Base-by-base conservation (phyloP, 768 basidiomycete genomes). In the Cyathus striatus region DNA sequence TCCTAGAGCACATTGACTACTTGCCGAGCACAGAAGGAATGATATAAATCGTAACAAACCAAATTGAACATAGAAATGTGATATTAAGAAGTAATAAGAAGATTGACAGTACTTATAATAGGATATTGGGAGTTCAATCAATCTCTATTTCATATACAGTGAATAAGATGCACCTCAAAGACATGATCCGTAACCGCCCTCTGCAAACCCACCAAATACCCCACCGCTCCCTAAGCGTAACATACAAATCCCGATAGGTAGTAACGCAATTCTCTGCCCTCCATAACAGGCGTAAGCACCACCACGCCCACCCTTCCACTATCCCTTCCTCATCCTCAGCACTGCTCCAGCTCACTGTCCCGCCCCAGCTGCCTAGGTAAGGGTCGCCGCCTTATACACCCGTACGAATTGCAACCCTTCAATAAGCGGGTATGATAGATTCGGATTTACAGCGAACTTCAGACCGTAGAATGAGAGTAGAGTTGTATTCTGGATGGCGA, bases 211-310 rank as follows among this genome's bases (percentile, higher is more conserved):
- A 90, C 76, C 7, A 91, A 64, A 54, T 83, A 76, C 51, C 85
- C 63, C 96, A 81, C 9, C 88, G 72, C 53, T 90, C 89, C 43
- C 94, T 79, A 77, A 97, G 83, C 6, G 81, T 53, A 20, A 93
- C 78, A 52, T 97, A 98, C 9, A 94, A 61, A 59, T 98, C 95
- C 52, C 96, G 95, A 54, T 94, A 97, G 93, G 54, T 95, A 97
- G 56, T 90, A 97, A 0, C 94, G 95, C 2, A 96, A 63, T 1
- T 66, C 42, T 2, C 59, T 60, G 5, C 72, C 75, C 4, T 59
- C 51, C 38, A 76, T 38, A 40, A 87, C 67, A 0, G 86, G 86
- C 0, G 77, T 86, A 13, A 89, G 57, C 30, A 86, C 64, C 17
- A 89, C 66, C 13, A 52, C 62, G 13, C 51, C 46, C 17, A 56